Percentiles rank a stretch among this genome's conserved stretches.
Conservation (phyloP, 176 grass and related monocot species). For the Cymbopogon citratus region DNA sequence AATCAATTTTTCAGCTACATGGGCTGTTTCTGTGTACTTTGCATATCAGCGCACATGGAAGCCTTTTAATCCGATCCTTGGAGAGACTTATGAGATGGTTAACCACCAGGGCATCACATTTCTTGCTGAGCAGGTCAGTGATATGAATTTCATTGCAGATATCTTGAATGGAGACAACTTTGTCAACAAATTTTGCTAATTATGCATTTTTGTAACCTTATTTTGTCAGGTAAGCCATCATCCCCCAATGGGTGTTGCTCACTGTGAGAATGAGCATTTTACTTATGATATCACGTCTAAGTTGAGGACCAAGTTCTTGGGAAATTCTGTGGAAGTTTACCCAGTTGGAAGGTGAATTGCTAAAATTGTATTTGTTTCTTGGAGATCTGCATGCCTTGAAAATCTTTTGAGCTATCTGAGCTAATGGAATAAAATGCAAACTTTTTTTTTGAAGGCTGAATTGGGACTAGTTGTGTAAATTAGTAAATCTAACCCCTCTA, state of each 20-base stretch:
- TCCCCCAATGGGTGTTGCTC: constrained; percentile 89
- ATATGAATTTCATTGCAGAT: constrained; percentile 9
- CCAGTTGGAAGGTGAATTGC: constrained; percentile 81
- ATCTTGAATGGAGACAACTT: constrained; percentile 5
- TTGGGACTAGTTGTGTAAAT: neutral
- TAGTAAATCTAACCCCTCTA: constrained; percentile 1
- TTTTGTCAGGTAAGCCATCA: constrained; percentile 86
- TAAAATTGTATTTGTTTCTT: constrained; percentile 13
- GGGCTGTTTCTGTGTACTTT: constrained; percentile 86
- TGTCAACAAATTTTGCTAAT: neutral
- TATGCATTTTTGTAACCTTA: neutral
- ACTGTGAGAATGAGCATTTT: constrained; percentile 94
- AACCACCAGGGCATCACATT: constrained; percentile 83
- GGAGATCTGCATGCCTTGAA: neutral
- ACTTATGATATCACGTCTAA: constrained; percentile 95
- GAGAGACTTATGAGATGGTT: constrained; percentile 92
- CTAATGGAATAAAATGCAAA: neutral
- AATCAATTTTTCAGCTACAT: constrained; percentile 65
- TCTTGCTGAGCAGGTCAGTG: constrained; percentile 79
- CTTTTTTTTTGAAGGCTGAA: neutral
- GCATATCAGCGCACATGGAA: constrained; percentile 86
- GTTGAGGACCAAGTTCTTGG: constrained; percentile 94
- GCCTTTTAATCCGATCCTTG: constrained; percentile 96
- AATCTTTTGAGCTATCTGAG: neutral
- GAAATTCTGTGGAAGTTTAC: constrained; percentile 86